These are phyloP conservation scores for Samsoniella hepiali DNA, from an alignment of 2,329 filamentous ascomycete genomes.

Conservation along the genomic window DNA sequence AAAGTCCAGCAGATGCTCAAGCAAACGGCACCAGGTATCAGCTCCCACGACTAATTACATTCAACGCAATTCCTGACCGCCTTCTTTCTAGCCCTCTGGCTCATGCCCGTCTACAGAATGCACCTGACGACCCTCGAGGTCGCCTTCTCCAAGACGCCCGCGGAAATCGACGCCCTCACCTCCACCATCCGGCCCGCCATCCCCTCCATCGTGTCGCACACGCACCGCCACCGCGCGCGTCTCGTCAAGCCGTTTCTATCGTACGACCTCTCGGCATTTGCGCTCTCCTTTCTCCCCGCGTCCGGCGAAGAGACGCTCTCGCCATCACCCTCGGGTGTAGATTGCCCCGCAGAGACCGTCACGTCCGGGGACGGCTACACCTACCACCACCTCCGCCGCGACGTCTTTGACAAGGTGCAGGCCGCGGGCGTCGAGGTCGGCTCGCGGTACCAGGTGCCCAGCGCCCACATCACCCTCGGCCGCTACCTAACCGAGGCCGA, in stretches of 20 bases:
- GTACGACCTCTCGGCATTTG: conserved; percentile 81
- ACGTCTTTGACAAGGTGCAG: conserved; percentile 63
- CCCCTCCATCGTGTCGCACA: conserved; percentile 61
- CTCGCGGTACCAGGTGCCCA: conserved; percentile 83
- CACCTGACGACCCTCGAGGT: conserved; percentile 86
- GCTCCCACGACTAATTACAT: not conserved
- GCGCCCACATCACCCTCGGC: conserved; percentile 83
- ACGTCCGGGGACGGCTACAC: conserved; percentile 65
- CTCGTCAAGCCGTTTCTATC: conserved; percentile 80
- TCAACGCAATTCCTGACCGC: not conserved
- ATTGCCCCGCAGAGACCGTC: conserved; percentile 30
- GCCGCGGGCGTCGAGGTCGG: conserved; percentile 65
- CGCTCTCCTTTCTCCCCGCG: conserved; percentile 82
- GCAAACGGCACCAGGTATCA: conserved; percentile 64
- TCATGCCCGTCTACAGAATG: conserved; percentile 74
- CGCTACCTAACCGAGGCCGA: conserved; percentile 71
- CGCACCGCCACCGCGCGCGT: conserved; percentile 63
- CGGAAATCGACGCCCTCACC: conserved; percentile 64
- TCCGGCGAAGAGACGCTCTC: conserved; percentile 52
- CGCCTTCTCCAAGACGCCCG: conserved; percentile 70
- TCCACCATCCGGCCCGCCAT: conserved; percentile 54
- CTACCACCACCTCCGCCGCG: conserved; percentile 85
- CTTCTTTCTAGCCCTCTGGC: conserved; percentile 64
- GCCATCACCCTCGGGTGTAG: conserved; percentile 39
- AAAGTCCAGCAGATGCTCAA: conserved; percentile 66